Percentiles rank a stretch among this genome's conserved stretches.
These are phyloP conservation scores for Trypethelium eluteriae DNA, from an alignment of 495 filamentous ascomycete genomes.

Conservation along the genomic window DNA sequence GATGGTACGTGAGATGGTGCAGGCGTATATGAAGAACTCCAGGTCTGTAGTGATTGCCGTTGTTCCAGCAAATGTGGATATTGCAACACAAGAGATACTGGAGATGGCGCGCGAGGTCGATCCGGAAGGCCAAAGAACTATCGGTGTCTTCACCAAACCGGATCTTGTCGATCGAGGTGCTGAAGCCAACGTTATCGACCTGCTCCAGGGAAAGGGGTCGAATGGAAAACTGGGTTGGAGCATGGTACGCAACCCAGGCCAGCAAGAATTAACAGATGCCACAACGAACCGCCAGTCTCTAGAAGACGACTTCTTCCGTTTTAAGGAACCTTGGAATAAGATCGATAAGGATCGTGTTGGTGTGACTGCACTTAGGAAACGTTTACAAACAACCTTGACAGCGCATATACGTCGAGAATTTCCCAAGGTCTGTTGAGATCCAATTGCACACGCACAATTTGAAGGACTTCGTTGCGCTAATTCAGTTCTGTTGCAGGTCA, in stretches of 20 bases:
- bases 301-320: slow-evolving; percentile 38
- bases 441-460: background rate
- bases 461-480: background rate
- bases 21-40: slow-evolving; percentile 45
- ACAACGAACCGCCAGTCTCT: slow-evolving; percentile 27
- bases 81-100: slow-evolving; percentile 55
- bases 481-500: slow-evolving; percentile 32
- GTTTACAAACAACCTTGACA: slow-evolving; percentile 40
- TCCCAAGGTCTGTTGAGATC: slow-evolving; percentile 35
- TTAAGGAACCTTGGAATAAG: slow-evolving; percentile 38
- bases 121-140: slow-evolving; percentile 43
- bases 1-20: slow-evolving; percentile 48
- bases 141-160: slow-evolving; percentile 56
- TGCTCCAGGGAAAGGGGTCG: slow-evolving; percentile 41
- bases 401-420: slow-evolving; percentile 47
- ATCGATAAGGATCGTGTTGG: slow-evolving; percentile 45
- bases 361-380: slow-evolving; percentile 41
- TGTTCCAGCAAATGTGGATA: slow-evolving; percentile 56
- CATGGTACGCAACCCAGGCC: slow-evolving; percentile 49
- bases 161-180: slow-evolving; percentile 49
- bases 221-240: slow-evolving; percentile 48
- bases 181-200: slow-evolving; percentile 39
- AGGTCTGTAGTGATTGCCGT: slow-evolving; percentile 48
- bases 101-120: slow-evolving; percentile 46
- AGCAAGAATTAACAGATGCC: slow-evolving; percentile 33